A percentile compares a stretch with the other conserved stretches of the same genome.
Evolutionary conservation across 139 green algal genomes (phyloP).

Genomic region (Diplosphaera chodatii): DNA sequence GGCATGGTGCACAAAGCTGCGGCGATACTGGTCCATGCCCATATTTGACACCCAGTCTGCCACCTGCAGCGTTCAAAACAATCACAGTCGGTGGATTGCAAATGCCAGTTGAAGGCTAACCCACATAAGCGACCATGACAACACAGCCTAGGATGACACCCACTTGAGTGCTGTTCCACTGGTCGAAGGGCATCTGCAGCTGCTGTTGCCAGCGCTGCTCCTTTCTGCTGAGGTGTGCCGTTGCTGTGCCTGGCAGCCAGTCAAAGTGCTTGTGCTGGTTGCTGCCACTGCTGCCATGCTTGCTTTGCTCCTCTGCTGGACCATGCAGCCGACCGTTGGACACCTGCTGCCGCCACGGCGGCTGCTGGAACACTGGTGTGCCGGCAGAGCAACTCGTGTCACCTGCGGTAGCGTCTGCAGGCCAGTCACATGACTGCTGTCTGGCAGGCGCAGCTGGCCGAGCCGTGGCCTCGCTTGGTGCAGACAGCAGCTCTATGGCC

Average conservation of each 20-base stretch:
- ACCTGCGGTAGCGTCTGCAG: not conserved
- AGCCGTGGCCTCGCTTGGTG: too few relatives aligned
- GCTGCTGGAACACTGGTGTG: not conserved
- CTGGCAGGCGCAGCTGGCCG: too few relatives aligned
- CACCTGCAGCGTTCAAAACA: slow-evolving; percentile 28
- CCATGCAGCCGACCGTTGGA: too few relatives aligned
- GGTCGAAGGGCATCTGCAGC: not conserved
- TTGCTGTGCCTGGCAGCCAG: not conserved
- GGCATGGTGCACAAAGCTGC: slow-evolving; percentile 60
- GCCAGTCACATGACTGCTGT: too few relatives aligned
- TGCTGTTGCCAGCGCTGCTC: not conserved
- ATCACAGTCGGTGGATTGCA: not conserved
- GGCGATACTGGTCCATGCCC: slow-evolving; percentile 63
- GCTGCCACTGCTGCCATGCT: not conserved
- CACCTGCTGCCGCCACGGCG: not conserved
- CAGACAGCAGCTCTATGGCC: not conserved
- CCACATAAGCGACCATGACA: too few relatives aligned
- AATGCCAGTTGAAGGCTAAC: too few relatives aligned
- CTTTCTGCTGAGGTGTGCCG: not conserved
- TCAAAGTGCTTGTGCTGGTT: not conserved
- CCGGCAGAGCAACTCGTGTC: not conserved
- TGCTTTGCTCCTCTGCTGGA: too few relatives aligned
- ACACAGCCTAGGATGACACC: not conserved
- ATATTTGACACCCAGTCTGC: slow-evolving; percentile 59
- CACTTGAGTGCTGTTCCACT: not conserved